These are phyloP conservation scores for Asclepias syriaca DNA, from an alignment of 257 asterid species.

Conservation along the genomic window DNA sequence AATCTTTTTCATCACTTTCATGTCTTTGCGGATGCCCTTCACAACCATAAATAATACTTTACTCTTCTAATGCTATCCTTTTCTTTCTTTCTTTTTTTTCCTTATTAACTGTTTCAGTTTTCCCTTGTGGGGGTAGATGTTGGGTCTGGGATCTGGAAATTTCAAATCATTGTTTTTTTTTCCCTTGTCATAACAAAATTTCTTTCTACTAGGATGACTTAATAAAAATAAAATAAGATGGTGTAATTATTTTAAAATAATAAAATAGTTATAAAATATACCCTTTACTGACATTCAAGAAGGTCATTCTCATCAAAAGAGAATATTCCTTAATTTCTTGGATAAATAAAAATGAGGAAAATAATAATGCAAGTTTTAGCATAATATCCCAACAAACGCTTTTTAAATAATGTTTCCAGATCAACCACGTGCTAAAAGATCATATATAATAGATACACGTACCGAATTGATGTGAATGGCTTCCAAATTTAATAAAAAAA, in stretches of 20 bases:
- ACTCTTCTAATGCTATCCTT: no score
- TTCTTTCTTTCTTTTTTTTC: no score
- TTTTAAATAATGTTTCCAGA: background rate
- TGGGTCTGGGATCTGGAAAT: no score
- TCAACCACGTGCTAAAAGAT: constrained; percentile 2
- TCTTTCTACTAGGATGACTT: no score
- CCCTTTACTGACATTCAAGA: no score
- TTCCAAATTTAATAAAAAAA: background rate
- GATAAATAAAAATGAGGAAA: background rate
- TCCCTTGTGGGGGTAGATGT: no score
- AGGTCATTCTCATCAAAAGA: background rate
- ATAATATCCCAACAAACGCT: background rate
- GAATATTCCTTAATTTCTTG: background rate
- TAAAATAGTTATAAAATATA: no score
- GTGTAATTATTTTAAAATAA: no score
- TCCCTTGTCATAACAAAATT: no score
- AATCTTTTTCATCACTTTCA: background rate
- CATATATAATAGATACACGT: background rate
- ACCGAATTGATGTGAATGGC: background rate
- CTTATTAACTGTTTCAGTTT: no score
- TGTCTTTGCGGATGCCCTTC: background rate
- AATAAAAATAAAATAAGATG: no score
- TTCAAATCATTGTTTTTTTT: no score
- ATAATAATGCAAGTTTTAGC: background rate
- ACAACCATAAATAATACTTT: background rate